Conservation (phyloP, 352 stramenopile genomes). For the Globisporangium uncinulatum region DNA sequence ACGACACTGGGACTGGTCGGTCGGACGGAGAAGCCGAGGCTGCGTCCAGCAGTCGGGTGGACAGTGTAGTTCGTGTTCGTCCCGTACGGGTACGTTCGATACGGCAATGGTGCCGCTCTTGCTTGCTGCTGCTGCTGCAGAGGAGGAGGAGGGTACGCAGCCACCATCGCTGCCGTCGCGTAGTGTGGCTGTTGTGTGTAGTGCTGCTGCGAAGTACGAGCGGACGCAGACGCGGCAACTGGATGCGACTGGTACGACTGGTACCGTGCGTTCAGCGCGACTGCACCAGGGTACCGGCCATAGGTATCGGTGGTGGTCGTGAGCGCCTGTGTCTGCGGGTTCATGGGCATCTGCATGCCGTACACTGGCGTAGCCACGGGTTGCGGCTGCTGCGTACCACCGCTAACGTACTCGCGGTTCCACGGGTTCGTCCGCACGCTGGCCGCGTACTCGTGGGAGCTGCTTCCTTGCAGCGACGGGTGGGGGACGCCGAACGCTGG, state of each 20-base stretch:
- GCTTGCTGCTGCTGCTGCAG: neutral
- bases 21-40: neutral
- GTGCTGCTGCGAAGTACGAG: neutral
- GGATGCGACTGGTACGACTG: neutral
- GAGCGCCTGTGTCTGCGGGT: neutral
- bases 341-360: slow-evolving; percentile 1
- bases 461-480: neutral
- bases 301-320: neutral
- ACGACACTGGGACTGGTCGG: neutral
- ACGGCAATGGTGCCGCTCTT: neutral
- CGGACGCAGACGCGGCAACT: neutral
- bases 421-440: neutral
- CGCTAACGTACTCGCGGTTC: neutral
- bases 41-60: neutral
- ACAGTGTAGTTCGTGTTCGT: neutral
- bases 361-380: neutral
- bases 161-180: neutral
- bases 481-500: neutral
- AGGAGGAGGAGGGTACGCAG: neutral
- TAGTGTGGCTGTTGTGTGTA: neutral
- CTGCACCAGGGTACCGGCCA: neutral
- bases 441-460: neutral
- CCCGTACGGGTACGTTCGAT: neutral
- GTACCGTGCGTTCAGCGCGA: neutral
- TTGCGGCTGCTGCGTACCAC: neutral